Conservation (phyloP, 352 stramenopile genomes). For the Phytophthora melonis region DNA sequence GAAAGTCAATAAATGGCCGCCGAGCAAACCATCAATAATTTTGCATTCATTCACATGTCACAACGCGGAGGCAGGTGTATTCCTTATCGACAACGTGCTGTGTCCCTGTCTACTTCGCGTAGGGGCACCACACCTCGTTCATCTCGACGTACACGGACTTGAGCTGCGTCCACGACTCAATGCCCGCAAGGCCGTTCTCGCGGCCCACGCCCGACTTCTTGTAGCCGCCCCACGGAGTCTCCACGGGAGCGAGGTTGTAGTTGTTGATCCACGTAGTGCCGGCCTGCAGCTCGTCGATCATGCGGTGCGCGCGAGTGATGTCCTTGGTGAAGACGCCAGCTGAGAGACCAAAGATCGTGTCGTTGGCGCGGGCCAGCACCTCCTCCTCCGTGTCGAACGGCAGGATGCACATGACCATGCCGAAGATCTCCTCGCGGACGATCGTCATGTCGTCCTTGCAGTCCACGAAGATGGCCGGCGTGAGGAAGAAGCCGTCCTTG, state of each 20-base stretch:
- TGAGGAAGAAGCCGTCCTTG: slow-evolving; percentile 89
- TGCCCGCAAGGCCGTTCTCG: slow-evolving; percentile 90
- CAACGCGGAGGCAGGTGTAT: neutral
- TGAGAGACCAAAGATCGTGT: slow-evolving; percentile 82
- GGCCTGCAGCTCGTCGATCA: slow-evolving; percentile 73
- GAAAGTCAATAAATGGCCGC: too few relatives aligned
- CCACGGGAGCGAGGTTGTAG: slow-evolving; percentile 89
- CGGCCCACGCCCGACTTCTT: slow-evolving; percentile 93
- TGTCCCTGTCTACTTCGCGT: slow-evolving; percentile 41
- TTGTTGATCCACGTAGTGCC: slow-evolving; percentile 92
- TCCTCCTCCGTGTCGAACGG: slow-evolving; percentile 83
- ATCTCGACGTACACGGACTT: slow-evolving; percentile 92
- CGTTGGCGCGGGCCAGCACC: slow-evolving; percentile 82
- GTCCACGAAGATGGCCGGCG: slow-evolving; percentile 92
- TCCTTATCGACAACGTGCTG: neutral
- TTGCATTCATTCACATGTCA: too few relatives aligned
- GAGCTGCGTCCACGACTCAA: slow-evolving; percentile 92
- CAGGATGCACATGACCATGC: slow-evolving; percentile 85
- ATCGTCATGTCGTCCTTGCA: slow-evolving; percentile 91
- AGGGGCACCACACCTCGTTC: slow-evolving; percentile 77
- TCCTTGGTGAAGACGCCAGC: slow-evolving; percentile 90
- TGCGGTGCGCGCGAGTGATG: slow-evolving; percentile 77
- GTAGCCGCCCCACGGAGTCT: slow-evolving; percentile 91
- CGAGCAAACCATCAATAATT: neutral
- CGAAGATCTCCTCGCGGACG: slow-evolving; percentile 85